phyloP scores from a whole-genome alignment of 2,329 filamentous ascomycete genomes.

The Paradendryphiella salina region DNA sequence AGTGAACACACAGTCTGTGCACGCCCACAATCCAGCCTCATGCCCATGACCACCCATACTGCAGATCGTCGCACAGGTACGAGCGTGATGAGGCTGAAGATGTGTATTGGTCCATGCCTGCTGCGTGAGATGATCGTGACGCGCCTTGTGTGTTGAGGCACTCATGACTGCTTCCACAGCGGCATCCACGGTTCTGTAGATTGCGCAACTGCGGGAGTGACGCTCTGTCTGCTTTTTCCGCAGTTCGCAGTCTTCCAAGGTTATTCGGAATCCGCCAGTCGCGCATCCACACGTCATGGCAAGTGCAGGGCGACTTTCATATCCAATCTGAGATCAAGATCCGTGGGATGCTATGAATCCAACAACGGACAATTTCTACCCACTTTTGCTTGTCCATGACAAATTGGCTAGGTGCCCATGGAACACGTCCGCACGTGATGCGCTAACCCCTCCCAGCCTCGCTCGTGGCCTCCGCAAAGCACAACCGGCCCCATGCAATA shows the following conservation, averaged over 20 bases:
- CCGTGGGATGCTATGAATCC: too few species aligned
- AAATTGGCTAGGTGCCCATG: background rate
- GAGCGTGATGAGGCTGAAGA: slow-evolving; percentile 3
- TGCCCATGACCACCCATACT: background rate
- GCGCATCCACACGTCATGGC: too few species aligned
- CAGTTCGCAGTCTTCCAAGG: too few species aligned
- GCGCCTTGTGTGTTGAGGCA: background rate
- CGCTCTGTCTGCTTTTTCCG: too few species aligned
- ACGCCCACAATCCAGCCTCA: slow-evolving; percentile 10
- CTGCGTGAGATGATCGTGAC: background rate
- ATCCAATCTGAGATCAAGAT: too few species aligned
- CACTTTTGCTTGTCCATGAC: background rate
- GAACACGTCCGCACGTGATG: slow-evolving; percentile 18
- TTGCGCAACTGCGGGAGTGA: too few species aligned
- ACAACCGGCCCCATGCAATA: background rate
- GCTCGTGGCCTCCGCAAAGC: slow-evolving; percentile 6
- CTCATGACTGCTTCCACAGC: too few species aligned
- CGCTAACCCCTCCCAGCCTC: slow-evolving; percentile 6
- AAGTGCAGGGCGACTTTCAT: too few species aligned
- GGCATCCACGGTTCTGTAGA: too few species aligned
- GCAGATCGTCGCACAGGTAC: slow-evolving; percentile 4
- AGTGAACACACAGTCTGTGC: slow-evolving; percentile 16
- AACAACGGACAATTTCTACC: too few species aligned
- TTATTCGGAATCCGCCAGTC: too few species aligned
- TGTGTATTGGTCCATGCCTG: background rate